A percentile compares a stretch with the other conserved stretches of the same genome.
These are phyloP conservation scores for Hordeum vulgare DNA, from an alignment of 176 grass and related monocot species.

Conservation along the genomic window DNA sequence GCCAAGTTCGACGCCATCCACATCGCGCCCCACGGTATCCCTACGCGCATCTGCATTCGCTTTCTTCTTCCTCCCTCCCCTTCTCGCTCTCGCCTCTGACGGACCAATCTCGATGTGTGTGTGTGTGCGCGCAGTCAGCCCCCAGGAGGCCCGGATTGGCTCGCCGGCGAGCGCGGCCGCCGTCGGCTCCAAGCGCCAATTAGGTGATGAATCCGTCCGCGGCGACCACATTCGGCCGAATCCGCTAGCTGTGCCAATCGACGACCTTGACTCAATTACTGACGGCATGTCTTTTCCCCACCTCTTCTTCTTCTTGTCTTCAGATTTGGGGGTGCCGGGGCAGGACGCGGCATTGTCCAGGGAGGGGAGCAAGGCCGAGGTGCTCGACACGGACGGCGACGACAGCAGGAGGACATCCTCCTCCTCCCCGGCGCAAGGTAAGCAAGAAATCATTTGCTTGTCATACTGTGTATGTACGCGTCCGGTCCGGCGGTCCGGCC, in stretches of 20 bases:
- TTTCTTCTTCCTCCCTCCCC: background rate
- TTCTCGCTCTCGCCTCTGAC: background rate
- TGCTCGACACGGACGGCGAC: conserved; percentile 26
- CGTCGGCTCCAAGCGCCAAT: background rate
- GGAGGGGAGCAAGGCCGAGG: conserved; percentile 33
- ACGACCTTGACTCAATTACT: background rate
- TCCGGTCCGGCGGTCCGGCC: background rate
- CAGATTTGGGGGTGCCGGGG: conserved; percentile 22
- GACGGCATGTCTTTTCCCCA: background rate
- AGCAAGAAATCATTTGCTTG: background rate
- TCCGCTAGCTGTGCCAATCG: background rate
- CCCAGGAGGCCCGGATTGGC: conserved; percentile 16
- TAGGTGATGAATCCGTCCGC: conserved; percentile 5
- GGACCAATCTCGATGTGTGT: background rate
- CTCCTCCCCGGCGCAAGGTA: conserved; percentile 8
- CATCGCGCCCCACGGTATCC: conserved; percentile 22
- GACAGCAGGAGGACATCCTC: background rate
- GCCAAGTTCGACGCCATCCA: conserved; percentile 58
- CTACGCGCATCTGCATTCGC: background rate
- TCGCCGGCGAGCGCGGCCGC: background rate
- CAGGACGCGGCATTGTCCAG: background rate
- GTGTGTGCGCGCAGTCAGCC: background rate
- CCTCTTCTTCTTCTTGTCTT: background rate
- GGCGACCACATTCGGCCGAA: background rate
- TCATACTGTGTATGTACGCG: background rate